Evolutionary conservation across 208 protist species (phyloP).

Genomic region (Acanthamoeba healyi): DNA sequence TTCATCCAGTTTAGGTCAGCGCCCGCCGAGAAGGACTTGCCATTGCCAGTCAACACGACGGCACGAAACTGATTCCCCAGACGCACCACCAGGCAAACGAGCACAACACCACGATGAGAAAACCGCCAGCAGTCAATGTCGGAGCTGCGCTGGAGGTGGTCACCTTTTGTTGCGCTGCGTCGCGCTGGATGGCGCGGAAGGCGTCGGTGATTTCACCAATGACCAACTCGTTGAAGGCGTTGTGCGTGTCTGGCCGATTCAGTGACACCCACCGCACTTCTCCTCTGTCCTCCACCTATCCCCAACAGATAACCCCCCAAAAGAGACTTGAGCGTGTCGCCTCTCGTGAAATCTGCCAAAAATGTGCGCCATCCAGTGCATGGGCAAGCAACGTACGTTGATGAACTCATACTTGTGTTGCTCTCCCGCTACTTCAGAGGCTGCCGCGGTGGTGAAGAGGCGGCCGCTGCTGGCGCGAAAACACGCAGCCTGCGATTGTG

Average conservation of each 20-base stretch:
- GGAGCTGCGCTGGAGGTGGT: background rate
- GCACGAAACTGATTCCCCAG: slow-evolving; percentile 58
- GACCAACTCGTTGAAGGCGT: slow-evolving; percentile 77
- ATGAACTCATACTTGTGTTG: slow-evolving; percentile 8
- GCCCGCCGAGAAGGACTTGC: slow-evolving; percentile 81
- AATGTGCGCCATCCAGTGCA: background rate
- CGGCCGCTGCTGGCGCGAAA: too few relatives aligned
- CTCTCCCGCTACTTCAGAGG: background rate
- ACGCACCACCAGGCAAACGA: too few relatives aligned
- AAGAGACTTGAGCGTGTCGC: too few relatives aligned
- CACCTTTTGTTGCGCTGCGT: slow-evolving; percentile 21
- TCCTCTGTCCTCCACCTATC: slow-evolving; percentile 64
- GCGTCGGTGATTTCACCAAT: slow-evolving; percentile 74
- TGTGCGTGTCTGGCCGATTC: slow-evolving; percentile 75
- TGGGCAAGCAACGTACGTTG: background rate
- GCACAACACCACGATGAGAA: too few relatives aligned
- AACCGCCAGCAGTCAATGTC: too few relatives aligned
- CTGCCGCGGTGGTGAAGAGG: background rate
- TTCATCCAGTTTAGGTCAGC: slow-evolving; percentile 83
- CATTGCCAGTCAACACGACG: slow-evolving; percentile 73
- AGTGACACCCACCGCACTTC: slow-evolving; percentile 61
- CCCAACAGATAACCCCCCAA: too few relatives aligned
- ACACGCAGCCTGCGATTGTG: too few relatives aligned
- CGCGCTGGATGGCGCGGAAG: slow-evolving; percentile 63
- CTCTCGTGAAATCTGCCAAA: background rate